Evolutionary conservation across 768 basidiomycete species (phyloP).

Genomic region (Suillus brevipes): DNA sequence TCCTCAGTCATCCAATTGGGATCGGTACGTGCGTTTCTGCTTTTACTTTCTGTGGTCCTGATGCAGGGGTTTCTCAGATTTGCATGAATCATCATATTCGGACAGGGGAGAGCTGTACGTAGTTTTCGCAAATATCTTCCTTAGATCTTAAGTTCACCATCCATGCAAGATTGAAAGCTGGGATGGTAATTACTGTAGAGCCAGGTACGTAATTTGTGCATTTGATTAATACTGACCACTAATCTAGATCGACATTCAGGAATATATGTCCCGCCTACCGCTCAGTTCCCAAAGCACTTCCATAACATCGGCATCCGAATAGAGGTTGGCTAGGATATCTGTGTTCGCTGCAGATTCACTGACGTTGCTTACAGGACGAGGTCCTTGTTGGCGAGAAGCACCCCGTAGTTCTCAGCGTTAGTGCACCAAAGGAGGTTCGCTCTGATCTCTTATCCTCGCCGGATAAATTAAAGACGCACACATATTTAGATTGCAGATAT

Average conservation of each 20-base stretch:
- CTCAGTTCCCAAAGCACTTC: conserved; percentile 82
- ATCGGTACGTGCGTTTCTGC: conserved; percentile 53
- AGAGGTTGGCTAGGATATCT: conserved; percentile 50
- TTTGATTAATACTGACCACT: neutral
- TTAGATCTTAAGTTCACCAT: conserved; percentile 1
- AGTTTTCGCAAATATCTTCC: conserved; percentile 8
- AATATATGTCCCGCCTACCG: conserved; percentile 82
- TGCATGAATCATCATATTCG: conserved; percentile 79
- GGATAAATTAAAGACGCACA: conserved; percentile 9
- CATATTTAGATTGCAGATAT: conserved; percentile 61
- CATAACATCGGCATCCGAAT: conserved; percentile 92
- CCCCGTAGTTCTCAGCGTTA: conserved; percentile 61
- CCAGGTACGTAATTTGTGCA: conserved; percentile 51
- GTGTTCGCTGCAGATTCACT: conserved; percentile 7
- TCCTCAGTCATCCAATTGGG: conserved; percentile 88
- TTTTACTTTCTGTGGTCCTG: conserved; percentile 6
- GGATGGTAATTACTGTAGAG: conserved; percentile 93
- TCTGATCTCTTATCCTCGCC: neutral
- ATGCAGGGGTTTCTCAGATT: conserved; percentile 48
- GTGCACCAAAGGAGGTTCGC: conserved; percentile 83
- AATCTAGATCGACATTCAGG: conserved; percentile 40
- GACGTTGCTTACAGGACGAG: conserved; percentile 52
- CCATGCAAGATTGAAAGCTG: conserved; percentile 59
- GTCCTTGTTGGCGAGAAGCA: conserved; percentile 66
- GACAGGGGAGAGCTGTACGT: conserved; percentile 57